phyloP scores from a whole-genome alignment of 2,329 filamentous ascomycete species.

The Pseudocercospora eumusae region DNA sequence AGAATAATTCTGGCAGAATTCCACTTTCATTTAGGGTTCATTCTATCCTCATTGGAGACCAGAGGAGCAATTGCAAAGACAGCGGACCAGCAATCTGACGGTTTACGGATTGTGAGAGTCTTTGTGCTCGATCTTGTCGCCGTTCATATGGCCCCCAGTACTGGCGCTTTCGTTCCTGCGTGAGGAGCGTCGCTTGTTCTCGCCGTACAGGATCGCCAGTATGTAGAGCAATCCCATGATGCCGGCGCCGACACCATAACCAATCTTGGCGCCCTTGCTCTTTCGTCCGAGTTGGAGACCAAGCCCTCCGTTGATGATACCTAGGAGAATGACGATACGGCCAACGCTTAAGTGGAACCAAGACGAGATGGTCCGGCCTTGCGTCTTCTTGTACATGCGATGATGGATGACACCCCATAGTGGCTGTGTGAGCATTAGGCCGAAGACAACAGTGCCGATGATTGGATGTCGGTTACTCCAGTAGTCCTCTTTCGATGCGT shows the following conservation, averaged over 20 bases:
- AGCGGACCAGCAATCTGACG: background rate
- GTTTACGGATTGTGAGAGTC: background rate
- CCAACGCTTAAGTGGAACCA: slow-evolving; percentile 40
- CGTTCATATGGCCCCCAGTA: background rate
- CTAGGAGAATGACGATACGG: slow-evolving; percentile 50
- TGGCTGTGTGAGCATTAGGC: slow-evolving; percentile 57
- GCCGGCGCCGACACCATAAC: slow-evolving; percentile 53
- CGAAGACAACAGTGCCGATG: slow-evolving; percentile 56
- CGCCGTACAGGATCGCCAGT: slow-evolving; percentile 34
- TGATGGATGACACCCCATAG: slow-evolving; percentile 58
- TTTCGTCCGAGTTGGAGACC: slow-evolving; percentile 52
- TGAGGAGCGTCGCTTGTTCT: slow-evolving; percentile 22
- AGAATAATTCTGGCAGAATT: background rate
- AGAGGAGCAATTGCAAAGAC: background rate
- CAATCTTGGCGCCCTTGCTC: slow-evolving; percentile 41
- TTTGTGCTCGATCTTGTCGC: slow-evolving; percentile 6
- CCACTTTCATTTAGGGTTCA: background rate
- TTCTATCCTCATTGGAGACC: background rate
- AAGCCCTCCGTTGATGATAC: slow-evolving; percentile 59
- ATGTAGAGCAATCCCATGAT: slow-evolving; percentile 51
- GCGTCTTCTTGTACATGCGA: slow-evolving; percentile 43
- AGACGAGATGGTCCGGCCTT: slow-evolving; percentile 49
- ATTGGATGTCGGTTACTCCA: slow-evolving; percentile 55
- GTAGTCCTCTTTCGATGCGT: slow-evolving; percentile 16
- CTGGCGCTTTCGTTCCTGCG: background rate